phyloP scores from a whole-genome alignment of 768 basidiomycete species.

The Trametopsis cervina region DNA sequence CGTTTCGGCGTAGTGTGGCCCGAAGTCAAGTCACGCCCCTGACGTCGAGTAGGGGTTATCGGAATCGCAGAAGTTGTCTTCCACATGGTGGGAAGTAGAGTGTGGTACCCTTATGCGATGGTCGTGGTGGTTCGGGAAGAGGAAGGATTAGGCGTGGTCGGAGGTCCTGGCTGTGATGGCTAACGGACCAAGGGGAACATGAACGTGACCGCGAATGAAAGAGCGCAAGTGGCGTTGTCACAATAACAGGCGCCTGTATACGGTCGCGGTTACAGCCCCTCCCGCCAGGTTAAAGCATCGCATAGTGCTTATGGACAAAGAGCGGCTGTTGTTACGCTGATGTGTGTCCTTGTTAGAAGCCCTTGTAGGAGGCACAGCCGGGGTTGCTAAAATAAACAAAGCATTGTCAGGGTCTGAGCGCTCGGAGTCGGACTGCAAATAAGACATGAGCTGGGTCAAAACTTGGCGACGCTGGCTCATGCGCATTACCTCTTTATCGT shows the following conservation, averaged over 20 bases:
- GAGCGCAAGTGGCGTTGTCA: neutral
- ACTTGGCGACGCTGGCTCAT: too few species aligned
- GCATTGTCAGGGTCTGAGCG: too few species aligned
- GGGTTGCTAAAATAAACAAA: too few species aligned
- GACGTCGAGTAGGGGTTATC: neutral
- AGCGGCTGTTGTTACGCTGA: too few species aligned
- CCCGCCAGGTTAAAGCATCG: too few species aligned
- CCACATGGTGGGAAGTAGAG: neutral
- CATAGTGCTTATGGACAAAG: too few species aligned
- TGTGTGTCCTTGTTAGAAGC: too few species aligned
- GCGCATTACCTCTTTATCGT: too few species aligned
- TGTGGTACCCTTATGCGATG: neutral
- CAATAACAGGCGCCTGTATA: neutral
- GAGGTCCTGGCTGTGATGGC: neutral
- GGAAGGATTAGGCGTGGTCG: neutral
- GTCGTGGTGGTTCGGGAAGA: neutral
- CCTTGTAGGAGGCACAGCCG: too few species aligned
- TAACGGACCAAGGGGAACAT: neutral
- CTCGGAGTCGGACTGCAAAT: too few species aligned
- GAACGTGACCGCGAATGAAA: neutral
- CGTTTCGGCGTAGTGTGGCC: neutral
- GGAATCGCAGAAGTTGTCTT: neutral
- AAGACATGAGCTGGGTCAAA: too few species aligned
- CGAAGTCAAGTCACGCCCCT: neutral
- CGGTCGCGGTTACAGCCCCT: too few species aligned